A percentile compares a stretch with the other conserved stretches of the same genome.
Evolutionary conservation across 148 eudicot species (phyloP).

Genomic region (Persicaria maculosa): DNA sequence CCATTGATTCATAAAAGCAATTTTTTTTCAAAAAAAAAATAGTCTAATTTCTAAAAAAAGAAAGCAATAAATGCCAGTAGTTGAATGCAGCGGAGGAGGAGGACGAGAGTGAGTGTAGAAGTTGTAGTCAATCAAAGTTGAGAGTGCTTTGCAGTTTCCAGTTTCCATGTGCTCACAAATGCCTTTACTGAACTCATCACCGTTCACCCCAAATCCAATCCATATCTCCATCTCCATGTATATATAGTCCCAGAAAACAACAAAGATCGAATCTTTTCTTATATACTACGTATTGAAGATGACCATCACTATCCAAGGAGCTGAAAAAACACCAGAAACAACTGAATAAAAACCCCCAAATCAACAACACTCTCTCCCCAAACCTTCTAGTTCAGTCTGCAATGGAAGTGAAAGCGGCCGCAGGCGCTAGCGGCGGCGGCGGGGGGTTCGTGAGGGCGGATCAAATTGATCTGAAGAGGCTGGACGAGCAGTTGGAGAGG

Average conservation of each 20-base stretch:
- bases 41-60: neutral
- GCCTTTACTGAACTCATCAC: neutral
- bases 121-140: conserved; percentile 1
- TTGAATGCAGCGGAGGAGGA: neutral
- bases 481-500: conserved; percentile 78
- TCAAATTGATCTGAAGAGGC: conserved; percentile 75
- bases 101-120: neutral
- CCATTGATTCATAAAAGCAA: neutral
- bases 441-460: conserved; percentile 77
- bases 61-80: neutral
- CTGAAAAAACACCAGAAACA: neutral
- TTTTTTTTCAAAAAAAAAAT: neutral
- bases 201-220: neutral
- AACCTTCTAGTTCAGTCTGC: neutral
- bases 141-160: neutral
- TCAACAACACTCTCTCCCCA: neutral
- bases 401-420: conserved; percentile 6
- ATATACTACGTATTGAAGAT: neutral
- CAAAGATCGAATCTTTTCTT: neutral
- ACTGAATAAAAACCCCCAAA: neutral
- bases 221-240: neutral
- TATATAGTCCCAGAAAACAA: neutral
- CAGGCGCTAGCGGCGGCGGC: conserved; percentile 32
- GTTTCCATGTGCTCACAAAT: conserved; percentile 9
- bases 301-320: neutral